Base-by-base conservation (phyloP, 495 filamentous ascomycete genomes). In the Aspergillus conjunctus region DNA sequence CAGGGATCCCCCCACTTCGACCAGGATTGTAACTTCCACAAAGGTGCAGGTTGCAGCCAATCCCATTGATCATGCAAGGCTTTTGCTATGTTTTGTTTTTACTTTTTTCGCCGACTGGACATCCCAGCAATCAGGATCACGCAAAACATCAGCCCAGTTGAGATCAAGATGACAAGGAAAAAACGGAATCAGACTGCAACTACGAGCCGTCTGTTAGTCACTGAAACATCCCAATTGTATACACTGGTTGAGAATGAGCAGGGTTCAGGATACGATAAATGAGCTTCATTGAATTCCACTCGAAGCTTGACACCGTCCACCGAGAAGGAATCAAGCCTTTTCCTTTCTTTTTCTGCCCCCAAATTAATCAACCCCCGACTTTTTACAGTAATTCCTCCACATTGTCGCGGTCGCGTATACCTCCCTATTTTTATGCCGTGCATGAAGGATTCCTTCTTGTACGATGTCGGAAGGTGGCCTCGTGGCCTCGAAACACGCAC, bases 1-100 rank as follows among this genome's bases (percentile, higher is more conserved):
- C 66, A 68, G 58, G 63, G 66, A 68, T 64, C 15, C 58, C 63
- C 61, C 62, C 62, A 68, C 60, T 44, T 41, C 50, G 21, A 43
- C 51, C 59, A 61, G 31, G 18, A 54, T 54, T 31, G 18, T 49
- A 45, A 22, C 49, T 39, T 22, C 30, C 31, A 1, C 41, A 39
- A n/a, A n/a, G 12, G 15, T 46, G 46, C 41, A 46, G 31, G 30
- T 31, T 30, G 41, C 54, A 56, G 34, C 54, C 54, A 26, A 49
- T 53, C 60, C 39, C 51, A 58, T 58, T 59, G 56, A 45, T 30
- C 56, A 45, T 26, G 46, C 7, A n/a, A n/a, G 44, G 34, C 26
- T 26, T 26, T 26, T 54, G 44, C 15, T 55, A 53, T 60, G 9
- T 62, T 59, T 52, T 56, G 46, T 26, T 61, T 52, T 57, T 39